A percentile compares a stretch with the other conserved stretches of the same genome.
These are phyloP conservation scores for Artemisia tridentata DNA, from an alignment of 129 eudicot genomes.

Conservation along the genomic window DNA sequence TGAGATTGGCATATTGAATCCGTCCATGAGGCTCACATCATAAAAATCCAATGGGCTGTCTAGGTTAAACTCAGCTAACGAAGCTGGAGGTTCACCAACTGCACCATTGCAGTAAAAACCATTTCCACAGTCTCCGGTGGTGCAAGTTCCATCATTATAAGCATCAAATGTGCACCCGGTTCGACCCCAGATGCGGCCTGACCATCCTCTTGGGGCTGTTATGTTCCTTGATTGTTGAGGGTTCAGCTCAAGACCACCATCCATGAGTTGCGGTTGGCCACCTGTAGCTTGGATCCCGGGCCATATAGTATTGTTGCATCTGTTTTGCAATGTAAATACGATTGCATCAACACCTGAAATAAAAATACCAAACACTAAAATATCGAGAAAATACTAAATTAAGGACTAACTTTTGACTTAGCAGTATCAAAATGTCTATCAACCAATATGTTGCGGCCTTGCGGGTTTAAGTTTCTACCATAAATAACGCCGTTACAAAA, in stretches of 20 bases:
- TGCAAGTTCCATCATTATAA: constrained; percentile 43
- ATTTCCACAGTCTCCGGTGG: constrained; percentile 59
- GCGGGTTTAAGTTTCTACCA: neutral
- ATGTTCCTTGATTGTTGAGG: constrained; percentile 22
- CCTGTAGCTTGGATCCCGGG: constrained; percentile 48
- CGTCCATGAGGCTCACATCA: constrained; percentile 70
- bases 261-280: constrained; percentile 37
- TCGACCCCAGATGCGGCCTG: constrained; percentile 69
- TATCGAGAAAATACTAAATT: neutral
- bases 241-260: constrained; percentile 50
- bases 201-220: constrained; percentile 54
- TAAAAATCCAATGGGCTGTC: constrained; percentile 50
- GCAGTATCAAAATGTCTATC: no score
- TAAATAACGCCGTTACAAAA: no score
- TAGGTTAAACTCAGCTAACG: constrained; percentile 58
- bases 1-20: constrained; percentile 52
- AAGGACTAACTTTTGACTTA: neutral
- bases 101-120: constrained; percentile 42
- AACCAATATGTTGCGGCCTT: no score
- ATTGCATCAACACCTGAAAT: constrained; percentile 43
- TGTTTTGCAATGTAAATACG: constrained; percentile 52
- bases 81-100: constrained; percentile 50
- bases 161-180: constrained; percentile 42
- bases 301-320: constrained; percentile 56
- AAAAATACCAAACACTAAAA: neutral